Conservation (phyloP, 345 rosid genomes). For the Populus pruinosa region DNA sequence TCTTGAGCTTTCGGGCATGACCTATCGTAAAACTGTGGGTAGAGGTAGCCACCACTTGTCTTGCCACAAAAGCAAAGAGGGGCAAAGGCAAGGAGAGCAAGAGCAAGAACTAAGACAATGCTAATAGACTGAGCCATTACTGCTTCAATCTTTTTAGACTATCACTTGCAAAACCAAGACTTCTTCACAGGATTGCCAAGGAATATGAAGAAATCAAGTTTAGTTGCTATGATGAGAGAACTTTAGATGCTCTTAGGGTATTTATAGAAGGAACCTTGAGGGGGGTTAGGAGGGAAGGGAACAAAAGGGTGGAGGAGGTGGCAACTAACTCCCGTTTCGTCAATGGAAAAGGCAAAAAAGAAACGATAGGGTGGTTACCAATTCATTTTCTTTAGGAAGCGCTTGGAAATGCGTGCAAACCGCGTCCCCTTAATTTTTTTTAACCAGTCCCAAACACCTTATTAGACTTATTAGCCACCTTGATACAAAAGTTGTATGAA, state of each 20-base stretch:
- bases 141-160: background rate
- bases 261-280: constrained; percentile 30
- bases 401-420: too few species aligned
- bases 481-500: background rate
- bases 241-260: constrained; percentile 1
- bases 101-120: constrained; percentile 12
- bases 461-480: constrained; percentile 20
- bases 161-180: constrained; percentile 11
- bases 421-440: too few species aligned
- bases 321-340: constrained; percentile 23
- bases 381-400: constrained; percentile 1
- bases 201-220: background rate
- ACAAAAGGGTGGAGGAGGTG: constrained; percentile 42
- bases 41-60: constrained; percentile 31
- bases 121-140: constrained; percentile 36
- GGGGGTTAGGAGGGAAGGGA: constrained; percentile 1
- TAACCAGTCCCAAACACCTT: too few species aligned
- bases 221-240: constrained; percentile 22
- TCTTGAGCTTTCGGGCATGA: constrained; percentile 22
- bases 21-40: constrained; percentile 24
- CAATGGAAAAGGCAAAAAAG: constrained; percentile 2
- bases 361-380: constrained; percentile 37
- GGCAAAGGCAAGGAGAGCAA: constrained; percentile 46
- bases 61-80: constrained; percentile 42
- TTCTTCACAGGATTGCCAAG: constrained; percentile 5